phyloP scores from a whole-genome alignment of 306 rosid species.

The Rubus idaeus region DNA sequence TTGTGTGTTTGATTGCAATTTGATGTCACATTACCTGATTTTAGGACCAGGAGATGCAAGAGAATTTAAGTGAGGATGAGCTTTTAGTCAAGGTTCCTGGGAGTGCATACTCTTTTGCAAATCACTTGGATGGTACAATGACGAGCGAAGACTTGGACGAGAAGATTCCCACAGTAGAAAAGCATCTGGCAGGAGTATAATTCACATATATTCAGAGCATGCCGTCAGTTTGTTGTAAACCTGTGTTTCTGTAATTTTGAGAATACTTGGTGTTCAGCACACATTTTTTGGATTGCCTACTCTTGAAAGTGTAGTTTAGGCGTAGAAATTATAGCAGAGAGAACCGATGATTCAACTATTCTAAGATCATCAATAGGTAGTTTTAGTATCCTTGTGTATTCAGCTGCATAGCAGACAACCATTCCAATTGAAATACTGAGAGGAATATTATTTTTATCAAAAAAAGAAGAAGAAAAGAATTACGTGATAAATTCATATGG shows the following conservation, averaged over 20 bases:
- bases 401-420: background rate
- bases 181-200: background rate
- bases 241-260: background rate
- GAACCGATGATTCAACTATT: background rate
- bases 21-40: constrained; percentile 20
- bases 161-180: background rate
- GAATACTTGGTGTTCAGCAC: background rate
- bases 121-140: constrained; percentile 29
- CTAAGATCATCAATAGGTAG: background rate
- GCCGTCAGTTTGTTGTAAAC: background rate
- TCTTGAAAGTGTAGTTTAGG: background rate
- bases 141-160: constrained; percentile 31
- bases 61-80: constrained; percentile 48
- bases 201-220: background rate
- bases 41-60: constrained; percentile 46
- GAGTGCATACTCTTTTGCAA: constrained; percentile 68
- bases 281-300: background rate
- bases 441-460: background rate
- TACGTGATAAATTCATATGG: no score
- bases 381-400: background rate
- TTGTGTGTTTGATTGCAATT: constrained; percentile 9
- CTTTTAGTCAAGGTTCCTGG: constrained; percentile 83
- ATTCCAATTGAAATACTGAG: background rate
- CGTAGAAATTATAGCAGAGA: background rate
- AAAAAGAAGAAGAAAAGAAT: no score